Percentiles rank a stretch among this genome's conserved stretches.
Conservation (phyloP, 495 filamentous ascomycete species). For the Podospora tetraspora region DNA sequence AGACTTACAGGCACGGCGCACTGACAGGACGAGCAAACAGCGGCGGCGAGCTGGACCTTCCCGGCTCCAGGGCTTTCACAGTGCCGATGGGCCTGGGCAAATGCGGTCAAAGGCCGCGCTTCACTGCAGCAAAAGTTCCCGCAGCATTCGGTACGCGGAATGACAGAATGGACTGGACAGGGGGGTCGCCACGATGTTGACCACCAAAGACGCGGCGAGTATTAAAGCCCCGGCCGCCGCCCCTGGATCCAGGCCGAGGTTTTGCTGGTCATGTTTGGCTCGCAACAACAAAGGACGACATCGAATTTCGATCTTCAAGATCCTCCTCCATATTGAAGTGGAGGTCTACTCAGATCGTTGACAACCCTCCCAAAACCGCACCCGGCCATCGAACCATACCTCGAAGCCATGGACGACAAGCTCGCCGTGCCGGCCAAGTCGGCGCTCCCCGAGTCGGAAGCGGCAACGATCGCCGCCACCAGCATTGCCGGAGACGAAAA, state of each 20-base stretch:
- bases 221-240: neutral
- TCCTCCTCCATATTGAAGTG: neutral
- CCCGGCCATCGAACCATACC: neutral
- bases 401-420: conserved; percentile 18
- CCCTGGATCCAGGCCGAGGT: neutral
- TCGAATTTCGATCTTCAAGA: neutral
- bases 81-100: neutral
- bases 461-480: conserved; percentile 28
- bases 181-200: neutral
- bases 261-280: neutral
- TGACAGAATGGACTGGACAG: neutral
- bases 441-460: conserved; percentile 20
- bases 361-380: neutral
- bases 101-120: conserved; percentile 6
- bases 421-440: conserved; percentile 5
- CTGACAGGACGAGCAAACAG: neutral
- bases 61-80: neutral
- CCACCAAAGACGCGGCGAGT: neutral
- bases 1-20: conserved; percentile 3
- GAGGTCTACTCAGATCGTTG: neutral
- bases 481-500: conserved; percentile 32
- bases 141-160: neutral
- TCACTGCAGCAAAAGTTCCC: neutral
- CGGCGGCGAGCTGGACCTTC: neutral
- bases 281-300: neutral